Conservation (phyloP, 352 stramenopile species). For the Nothophytophthora sp. region DNA sequence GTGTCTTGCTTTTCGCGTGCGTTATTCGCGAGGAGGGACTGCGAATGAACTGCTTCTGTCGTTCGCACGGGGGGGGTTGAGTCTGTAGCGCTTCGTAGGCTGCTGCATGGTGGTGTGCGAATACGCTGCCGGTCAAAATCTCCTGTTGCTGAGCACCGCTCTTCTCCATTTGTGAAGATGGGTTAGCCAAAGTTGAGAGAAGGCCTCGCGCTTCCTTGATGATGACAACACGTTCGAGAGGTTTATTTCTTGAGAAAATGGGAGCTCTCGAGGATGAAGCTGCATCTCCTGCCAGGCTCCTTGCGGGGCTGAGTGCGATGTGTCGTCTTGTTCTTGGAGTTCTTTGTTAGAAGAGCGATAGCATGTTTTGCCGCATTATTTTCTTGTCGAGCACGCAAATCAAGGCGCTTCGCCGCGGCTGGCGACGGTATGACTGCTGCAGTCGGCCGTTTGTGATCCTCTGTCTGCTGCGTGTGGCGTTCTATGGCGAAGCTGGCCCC, state of each 20-base stretch:
- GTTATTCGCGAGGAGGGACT: background rate
- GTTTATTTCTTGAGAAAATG: slow-evolving; percentile 34
- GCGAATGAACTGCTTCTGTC: slow-evolving; percentile 12
- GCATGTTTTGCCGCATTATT: too few relatives aligned
- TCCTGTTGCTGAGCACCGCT: slow-evolving; percentile 20
- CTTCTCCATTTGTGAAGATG: slow-evolving; percentile 37
- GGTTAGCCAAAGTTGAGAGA: slow-evolving; percentile 49
- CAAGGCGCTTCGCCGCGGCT: too few relatives aligned
- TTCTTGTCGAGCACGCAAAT: too few relatives aligned
- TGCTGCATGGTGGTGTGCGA: background rate
- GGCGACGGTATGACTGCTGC: too few relatives aligned
- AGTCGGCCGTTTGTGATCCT: slow-evolving; percentile 17
- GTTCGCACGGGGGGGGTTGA: too few relatives aligned
- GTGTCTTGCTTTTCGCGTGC: background rate
- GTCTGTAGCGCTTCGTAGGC: background rate
- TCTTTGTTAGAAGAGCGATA: slow-evolving; percentile 23
- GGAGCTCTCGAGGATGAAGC: background rate
- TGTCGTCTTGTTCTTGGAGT: slow-evolving; percentile 1
- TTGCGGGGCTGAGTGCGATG: background rate
- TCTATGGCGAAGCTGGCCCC: background rate
- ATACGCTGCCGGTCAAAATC: background rate
- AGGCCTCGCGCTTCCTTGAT: slow-evolving; percentile 17
- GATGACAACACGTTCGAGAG: slow-evolving; percentile 42
- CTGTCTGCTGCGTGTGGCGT: slow-evolving; percentile 7
- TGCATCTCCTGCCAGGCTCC: background rate